Evolutionary conservation across 352 stramenopile species (phyloP), one percentile per base, ranked within the genome.

Genomic region (Pythium pectinolyticum): DNA sequence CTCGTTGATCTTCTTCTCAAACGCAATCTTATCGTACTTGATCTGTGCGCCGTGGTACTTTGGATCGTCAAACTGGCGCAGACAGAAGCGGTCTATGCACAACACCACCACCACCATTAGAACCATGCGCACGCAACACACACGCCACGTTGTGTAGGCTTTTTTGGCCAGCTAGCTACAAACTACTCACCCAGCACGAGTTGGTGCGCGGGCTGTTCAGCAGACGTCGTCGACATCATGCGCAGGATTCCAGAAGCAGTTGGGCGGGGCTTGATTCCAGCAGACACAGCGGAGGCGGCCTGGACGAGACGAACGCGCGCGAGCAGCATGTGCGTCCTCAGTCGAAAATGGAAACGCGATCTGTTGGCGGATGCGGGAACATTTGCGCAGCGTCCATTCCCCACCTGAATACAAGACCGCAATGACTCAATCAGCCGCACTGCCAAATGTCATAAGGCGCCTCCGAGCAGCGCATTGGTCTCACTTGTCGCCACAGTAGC

Each of bases 21-120:
- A 96, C 54, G 82, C 85, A 4, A 50, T 50, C 72, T 88, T 88
- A 69, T 90, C 80, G 56, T 82, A 89, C 46, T 78, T 70, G 58
- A 94, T 74, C 57, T 90, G 79, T 55, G 82, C 82, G 43, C 81
- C 81, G 30, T 80, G 73, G 74, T 92, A 92, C 62, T 75, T 80
- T 24, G 86, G 80, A 63, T 91, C 81, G 49, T 94, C 84, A 53
- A 96, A 96, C 61, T 96, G 88, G 35, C 88, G 86, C 64, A 92
- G 74, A 49, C 79, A 88, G 50, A 96, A 96, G 41, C 72, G 70
- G 60, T 96, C 88, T 90, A 41, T 9, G 58, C 24, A 40, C 14
- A 41, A 5, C 27, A 14, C 17, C 24, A 45, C 35, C 5, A 46
- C 25, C 53, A 27, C 1, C 5, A 40, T 48, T 43, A 61, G 20